phyloP scores from a whole-genome alignment of 441 rosid species.

The Eugenia klotzschiana region DNA sequence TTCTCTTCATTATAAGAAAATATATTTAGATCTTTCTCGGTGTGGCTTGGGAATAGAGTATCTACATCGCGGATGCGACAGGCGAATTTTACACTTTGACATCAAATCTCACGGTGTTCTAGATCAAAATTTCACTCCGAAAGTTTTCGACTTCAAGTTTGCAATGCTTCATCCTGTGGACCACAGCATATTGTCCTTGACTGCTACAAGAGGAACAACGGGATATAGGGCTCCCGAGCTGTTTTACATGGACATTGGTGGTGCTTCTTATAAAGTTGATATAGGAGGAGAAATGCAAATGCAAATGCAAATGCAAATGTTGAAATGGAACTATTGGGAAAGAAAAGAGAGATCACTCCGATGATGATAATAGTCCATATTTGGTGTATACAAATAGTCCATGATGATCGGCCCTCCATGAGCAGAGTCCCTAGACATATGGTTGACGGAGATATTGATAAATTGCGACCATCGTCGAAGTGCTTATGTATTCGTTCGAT shows the following conservation, averaged over 20 bases:
- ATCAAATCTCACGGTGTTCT: not conserved
- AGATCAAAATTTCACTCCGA: not conserved
- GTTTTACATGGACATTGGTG: not conserved
- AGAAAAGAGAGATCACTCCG: not conserved
- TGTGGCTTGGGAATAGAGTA: not conserved
- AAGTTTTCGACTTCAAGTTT: not conserved
- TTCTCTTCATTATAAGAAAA: not conserved
- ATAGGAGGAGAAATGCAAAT: not conserved
- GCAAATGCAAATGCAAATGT: not conserved
- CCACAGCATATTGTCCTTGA: not conserved
- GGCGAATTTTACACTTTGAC: too few species aligned
- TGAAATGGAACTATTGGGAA: not conserved
- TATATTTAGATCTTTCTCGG: fast-evolving
- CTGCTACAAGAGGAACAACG: too few species aligned
- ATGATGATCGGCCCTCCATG: not conserved
- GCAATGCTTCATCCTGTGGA: not conserved
- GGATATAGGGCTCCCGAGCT: not conserved
- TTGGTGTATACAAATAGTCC: too few species aligned
- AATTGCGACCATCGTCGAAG: fast-evolving
- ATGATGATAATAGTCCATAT: not conserved
- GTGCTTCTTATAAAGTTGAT: not conserved
- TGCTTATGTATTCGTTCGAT: fast-evolving
- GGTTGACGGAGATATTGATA: not conserved
- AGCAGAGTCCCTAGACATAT: not conserved
- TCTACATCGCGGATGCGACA: fast-evolving